phyloP scores from a whole-genome alignment of 2,329 filamentous ascomycete species.

The Scytalidium lignicola region DNA sequence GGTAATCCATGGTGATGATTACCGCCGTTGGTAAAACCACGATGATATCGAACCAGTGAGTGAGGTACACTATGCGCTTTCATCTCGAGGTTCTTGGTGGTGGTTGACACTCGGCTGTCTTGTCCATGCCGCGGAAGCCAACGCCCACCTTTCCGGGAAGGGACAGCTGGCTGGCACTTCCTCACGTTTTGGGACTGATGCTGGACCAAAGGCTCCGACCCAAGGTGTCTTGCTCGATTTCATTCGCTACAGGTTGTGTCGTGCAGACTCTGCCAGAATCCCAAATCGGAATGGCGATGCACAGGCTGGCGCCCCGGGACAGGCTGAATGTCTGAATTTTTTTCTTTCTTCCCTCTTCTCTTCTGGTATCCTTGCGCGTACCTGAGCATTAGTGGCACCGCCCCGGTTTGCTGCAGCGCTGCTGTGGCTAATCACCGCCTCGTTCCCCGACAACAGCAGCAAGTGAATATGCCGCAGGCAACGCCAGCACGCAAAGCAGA shows the following conservation, averaged over 20 bases:
- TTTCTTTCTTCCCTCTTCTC: not conserved
- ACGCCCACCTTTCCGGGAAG: not conserved
- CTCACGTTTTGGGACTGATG: not conserved
- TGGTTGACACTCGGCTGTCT: not conserved
- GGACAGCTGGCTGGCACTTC: not conserved
- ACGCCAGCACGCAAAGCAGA: no score
- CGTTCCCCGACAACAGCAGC: not conserved
- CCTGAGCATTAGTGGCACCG: not conserved
- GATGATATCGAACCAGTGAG: no score
- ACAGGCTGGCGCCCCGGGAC: not conserved
- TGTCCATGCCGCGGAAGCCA: no score
- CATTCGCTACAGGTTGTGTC: not conserved
- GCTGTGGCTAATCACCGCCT: not conserved
- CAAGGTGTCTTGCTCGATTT: not conserved
- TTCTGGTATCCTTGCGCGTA: not conserved
- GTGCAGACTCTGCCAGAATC: not conserved
- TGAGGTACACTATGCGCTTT: not conserved
- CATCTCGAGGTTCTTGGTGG: not conserved
- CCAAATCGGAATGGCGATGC: not conserved
- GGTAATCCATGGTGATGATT: not conserved
- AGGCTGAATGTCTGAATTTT: not conserved
- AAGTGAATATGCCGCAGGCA: no score
- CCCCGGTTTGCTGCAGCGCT: not conserved
- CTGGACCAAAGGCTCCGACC: not conserved
- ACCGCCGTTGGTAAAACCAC: no score